Conservation (phyloP, 108 stramenopile species). For the Tribonema minus region DNA sequence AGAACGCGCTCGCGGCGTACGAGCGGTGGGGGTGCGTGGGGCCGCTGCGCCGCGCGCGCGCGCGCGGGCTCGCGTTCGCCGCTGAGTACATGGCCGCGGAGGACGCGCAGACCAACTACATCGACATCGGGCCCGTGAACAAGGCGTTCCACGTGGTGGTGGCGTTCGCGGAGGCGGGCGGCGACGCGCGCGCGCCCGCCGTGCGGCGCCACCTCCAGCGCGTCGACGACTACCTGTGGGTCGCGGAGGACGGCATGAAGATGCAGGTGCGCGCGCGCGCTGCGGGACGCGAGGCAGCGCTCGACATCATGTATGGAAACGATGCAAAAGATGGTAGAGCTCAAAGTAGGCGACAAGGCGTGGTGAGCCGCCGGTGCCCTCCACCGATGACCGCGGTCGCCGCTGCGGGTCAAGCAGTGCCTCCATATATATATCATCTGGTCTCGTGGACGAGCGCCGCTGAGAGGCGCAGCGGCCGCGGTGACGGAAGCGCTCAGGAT, state of each 20-base stretch:
- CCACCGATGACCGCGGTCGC: too few relatives aligned
- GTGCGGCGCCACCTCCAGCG: slow-evolving; percentile 88
- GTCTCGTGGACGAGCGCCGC: too few relatives aligned
- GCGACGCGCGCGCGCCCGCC: too few relatives aligned
- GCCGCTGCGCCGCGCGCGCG: background rate
- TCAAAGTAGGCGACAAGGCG: too few relatives aligned
- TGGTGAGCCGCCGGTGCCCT: too few relatives aligned
- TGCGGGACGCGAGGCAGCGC: background rate
- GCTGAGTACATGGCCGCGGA: slow-evolving; percentile 83
- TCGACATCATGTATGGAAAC: too few relatives aligned
- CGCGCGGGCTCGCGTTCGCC: slow-evolving; percentile 68
- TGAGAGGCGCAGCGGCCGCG: too few relatives aligned
- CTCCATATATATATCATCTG: too few relatives aligned
- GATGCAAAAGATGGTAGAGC: too few relatives aligned
- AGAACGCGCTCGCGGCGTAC: slow-evolving; percentile 73
- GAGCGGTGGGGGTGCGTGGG: slow-evolving; percentile 53
- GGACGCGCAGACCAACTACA: slow-evolving; percentile 92
- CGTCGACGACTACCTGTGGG: slow-evolving; percentile 90
- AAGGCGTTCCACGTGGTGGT: slow-evolving; percentile 90
- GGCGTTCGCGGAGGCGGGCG: slow-evolving; percentile 31
- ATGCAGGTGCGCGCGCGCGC: too few relatives aligned
- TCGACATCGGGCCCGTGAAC: slow-evolving; percentile 96
- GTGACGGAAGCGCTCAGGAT: too few relatives aligned
- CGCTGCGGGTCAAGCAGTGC: too few relatives aligned
- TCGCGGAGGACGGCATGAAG: slow-evolving; percentile 98